Base-by-base conservation (phyloP, 805 yeast species). In the Lachancea sp. region DNA sequence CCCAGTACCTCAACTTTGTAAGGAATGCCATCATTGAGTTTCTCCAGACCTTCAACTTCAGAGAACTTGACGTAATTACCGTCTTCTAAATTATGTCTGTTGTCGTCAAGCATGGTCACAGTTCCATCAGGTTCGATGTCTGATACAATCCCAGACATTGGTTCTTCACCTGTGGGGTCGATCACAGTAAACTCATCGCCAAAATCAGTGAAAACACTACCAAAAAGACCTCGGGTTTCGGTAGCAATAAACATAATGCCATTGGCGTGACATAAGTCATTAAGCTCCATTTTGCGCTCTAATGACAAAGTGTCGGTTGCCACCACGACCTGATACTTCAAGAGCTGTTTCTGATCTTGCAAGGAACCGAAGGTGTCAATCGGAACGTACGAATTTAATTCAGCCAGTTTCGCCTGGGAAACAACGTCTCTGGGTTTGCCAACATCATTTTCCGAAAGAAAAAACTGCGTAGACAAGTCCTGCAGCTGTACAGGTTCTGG, bases 101-200 rank as follows among this genome's bases (percentile, higher is more conserved):
- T 80, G 48, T 87, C 97, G 58, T 84, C 96, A 52, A 90, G 72
- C 71, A 84, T 86, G 16, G 96, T 83, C n/a, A 92, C 96, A 8
- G 88, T 82, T 43, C 97, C 97, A 58, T 85, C 75, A 8, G 68
- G 60, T 58, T 89, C 96, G 45, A 92, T 83, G 58, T 85, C 95
- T 1, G 96, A 83, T 1, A 92, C 85, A 45, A 86, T 83, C 34
- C 98, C 97, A 3, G 79, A 60, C 36, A 69, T 68, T 13, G 96
- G 95, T 64, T 92, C 97, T 67, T 92, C 97, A 38, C 98, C 99
- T 38, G 83, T 85, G 29, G 78, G 72, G 60, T 92, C 98, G 39
- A 82, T 67, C 16, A 92, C 81, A 2, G 83, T 74, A 64, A 92
- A 92, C 12, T 73, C 68, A 0, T 74, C 73, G 42, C 98, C 98